Percentiles rank a stretch among this genome's conserved stretches.
These are phyloP conservation scores for Protomyces arabidopsidicola DNA, from an alignment of 1,139 yeast species.

Conservation along the genomic window DNA sequence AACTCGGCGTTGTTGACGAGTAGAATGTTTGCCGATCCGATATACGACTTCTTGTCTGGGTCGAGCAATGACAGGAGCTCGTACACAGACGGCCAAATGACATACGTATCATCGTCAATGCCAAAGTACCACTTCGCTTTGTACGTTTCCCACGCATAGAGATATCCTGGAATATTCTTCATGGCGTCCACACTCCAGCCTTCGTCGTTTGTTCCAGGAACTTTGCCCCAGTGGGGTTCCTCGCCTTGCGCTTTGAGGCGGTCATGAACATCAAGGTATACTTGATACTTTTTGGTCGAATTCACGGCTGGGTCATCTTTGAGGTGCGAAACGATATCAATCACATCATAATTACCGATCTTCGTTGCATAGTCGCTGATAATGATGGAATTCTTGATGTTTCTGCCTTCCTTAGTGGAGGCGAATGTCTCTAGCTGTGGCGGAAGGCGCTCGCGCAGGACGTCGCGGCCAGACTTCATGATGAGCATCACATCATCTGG, in stretches of 20 bases:
- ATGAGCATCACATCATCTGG: slow-evolving; percentile 10
- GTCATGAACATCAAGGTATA: background rate
- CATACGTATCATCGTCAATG: slow-evolving; percentile 42
- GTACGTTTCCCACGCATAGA: slow-evolving; percentile 39
- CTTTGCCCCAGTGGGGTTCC: background rate
- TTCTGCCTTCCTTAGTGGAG: slow-evolving; percentile 2
- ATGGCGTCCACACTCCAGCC: slow-evolving; percentile 43
- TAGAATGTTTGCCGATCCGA: slow-evolving; percentile 35
- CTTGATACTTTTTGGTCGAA: background rate
- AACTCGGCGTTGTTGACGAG: slow-evolving; percentile 32
- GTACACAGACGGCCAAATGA: slow-evolving; percentile 38
- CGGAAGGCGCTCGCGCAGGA: slow-evolving; percentile 6
- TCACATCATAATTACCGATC: background rate
- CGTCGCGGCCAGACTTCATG: slow-evolving; percentile 13
- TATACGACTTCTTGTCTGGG: slow-evolving; percentile 36
- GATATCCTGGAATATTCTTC: slow-evolving; percentile 44
- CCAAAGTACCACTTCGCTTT: slow-evolving; percentile 41
- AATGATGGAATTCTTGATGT: slow-evolving; percentile 6
- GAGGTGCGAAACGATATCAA: slow-evolving; percentile 8
- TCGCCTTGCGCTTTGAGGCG: background rate
- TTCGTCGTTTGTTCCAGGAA: slow-evolving; percentile 27
- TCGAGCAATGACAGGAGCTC: slow-evolving; percentile 36
- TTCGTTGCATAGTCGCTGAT: slow-evolving; percentile 1
- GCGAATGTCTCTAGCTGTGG: slow-evolving; percentile 23
- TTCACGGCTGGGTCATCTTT: background rate